These are phyloP conservation scores for Fagus crenata DNA, from an alignment of 306 rosid genomes.

Conservation along the genomic window DNA sequence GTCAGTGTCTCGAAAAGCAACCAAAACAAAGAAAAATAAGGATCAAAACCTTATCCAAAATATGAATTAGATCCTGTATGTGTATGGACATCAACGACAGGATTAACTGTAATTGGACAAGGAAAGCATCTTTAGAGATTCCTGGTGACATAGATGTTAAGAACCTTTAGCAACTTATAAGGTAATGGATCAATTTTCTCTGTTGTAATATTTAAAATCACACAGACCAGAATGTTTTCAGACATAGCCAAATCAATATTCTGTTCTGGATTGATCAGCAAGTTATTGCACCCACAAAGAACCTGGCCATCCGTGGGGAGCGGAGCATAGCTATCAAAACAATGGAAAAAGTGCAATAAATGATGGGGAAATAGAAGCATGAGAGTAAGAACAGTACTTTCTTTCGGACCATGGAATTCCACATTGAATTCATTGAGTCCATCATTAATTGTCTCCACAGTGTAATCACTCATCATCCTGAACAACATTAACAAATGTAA, in stretches of 20 bases:
- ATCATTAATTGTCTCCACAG: slow-evolving; percentile 92
- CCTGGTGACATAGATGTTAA: no score
- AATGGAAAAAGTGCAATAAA: slow-evolving; percentile 3
- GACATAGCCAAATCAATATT: neutral
- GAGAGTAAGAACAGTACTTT: slow-evolving; percentile 56
- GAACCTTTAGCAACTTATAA: neutral
- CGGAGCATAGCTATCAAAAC: neutral
- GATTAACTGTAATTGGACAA: neutral
- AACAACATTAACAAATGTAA: slow-evolving; percentile 29
- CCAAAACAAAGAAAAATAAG: neutral
- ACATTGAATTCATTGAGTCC: slow-evolving; percentile 94
- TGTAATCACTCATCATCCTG: slow-evolving; percentile 99
- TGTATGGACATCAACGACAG: neutral
- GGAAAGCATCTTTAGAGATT: neutral
- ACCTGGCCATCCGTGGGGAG: no score
- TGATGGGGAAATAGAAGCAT: slow-evolving; percentile 1
- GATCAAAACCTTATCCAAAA: neutral
- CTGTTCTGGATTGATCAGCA: neutral
- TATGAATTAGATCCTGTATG: neutral
- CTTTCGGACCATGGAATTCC: slow-evolving; percentile 98
- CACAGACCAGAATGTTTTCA: neutral
- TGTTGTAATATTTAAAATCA: neutral
- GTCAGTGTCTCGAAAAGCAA: neutral
- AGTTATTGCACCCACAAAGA: neutral
- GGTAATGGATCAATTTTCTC: neutral